A percentile compares a stretch with the other conserved stretches of the same genome.
Conservation (phyloP, 1,139 yeast species). For the Pichia terricola region DNA sequence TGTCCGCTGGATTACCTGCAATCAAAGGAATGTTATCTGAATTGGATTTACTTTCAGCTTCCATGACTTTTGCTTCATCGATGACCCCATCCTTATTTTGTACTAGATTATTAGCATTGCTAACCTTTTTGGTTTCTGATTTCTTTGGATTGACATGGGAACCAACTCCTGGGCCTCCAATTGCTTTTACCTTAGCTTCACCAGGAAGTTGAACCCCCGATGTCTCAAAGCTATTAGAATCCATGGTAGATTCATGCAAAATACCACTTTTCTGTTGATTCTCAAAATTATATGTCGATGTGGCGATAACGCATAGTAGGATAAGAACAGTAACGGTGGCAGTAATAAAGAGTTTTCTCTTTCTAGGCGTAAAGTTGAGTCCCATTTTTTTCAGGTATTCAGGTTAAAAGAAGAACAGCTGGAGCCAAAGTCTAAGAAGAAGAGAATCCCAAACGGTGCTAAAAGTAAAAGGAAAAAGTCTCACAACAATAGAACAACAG, state of each 20-base stretch:
- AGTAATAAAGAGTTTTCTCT: slow-evolving; percentile 21
- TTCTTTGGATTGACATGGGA: too few relatives aligned
- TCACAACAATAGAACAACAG: too few relatives aligned
- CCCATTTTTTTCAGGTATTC: neutral
- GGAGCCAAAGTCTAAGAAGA: too few relatives aligned
- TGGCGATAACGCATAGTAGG: slow-evolving; percentile 17
- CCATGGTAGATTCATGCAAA: too few relatives aligned
- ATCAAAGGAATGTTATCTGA: slow-evolving; percentile 10
- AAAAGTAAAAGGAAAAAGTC: too few relatives aligned
- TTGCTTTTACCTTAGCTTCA: neutral
- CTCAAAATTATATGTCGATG: slow-evolving; percentile 4
- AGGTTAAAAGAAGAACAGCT: too few relatives aligned
- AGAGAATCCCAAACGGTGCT: too few relatives aligned
- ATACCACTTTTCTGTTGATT: too few relatives aligned
- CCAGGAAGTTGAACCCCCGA: slow-evolving; percentile 6
- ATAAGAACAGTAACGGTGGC: slow-evolving; percentile 21
- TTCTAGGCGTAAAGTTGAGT: slow-evolving; percentile 13
- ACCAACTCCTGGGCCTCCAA: too few relatives aligned
- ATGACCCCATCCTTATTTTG: slow-evolving; percentile 22
- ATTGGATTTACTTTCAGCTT: slow-evolving; percentile 19
- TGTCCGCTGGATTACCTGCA: slow-evolving; percentile 16
- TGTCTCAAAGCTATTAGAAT: too few relatives aligned
- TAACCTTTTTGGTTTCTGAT: slow-evolving; percentile 12
- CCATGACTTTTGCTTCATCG: slow-evolving; percentile 25
- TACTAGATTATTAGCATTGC: slow-evolving; percentile 20